Conservation (phyloP, 805 yeast genomes). For the Tetrapisispora iriomotensis region DNA sequence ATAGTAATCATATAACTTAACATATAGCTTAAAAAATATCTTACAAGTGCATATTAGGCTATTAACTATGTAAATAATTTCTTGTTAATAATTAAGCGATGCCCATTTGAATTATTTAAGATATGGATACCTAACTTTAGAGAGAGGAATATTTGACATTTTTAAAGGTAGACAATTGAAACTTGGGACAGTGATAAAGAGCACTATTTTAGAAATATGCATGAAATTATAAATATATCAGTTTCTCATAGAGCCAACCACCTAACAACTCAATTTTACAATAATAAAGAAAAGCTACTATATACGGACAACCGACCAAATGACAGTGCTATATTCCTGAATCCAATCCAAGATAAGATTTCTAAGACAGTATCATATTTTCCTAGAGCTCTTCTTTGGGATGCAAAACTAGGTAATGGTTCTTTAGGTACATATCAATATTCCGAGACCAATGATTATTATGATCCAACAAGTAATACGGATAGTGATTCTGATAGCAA, state of each 20-base stretch:
- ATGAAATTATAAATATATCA: conserved; percentile 64
- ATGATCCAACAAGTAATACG: conserved; percentile 8
- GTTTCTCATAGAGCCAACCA: conserved; percentile 68
- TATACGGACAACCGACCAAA: conserved; percentile 9
- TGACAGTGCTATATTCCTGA: conserved; percentile 31
- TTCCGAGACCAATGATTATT: conserved; percentile 21
- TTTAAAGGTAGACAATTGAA: no score
- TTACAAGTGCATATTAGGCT: no score
- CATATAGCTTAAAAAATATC: no score
- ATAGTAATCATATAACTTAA: no score
- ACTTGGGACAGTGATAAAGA: no score
- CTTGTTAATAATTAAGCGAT: no score
- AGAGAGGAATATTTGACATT: no score
- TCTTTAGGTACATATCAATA: conserved; percentile 49
- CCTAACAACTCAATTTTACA: conserved; percentile 70
- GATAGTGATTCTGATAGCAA: conserved; percentile 7
- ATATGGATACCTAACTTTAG: no score
- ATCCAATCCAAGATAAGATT: conserved; percentile 31
- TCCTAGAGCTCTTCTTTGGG: conserved; percentile 84
- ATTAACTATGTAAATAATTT: no score
- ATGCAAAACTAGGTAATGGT: conserved; percentile 68
- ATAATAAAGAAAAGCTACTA: conserved; percentile 67
- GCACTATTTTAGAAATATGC: conserved; percentile 39
- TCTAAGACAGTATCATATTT: conserved; percentile 48
- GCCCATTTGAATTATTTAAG: no score